These are phyloP conservation scores for Eragrostis curvula DNA, from an alignment of 176 grass and related monocot genomes.

Conservation along the genomic window DNA sequence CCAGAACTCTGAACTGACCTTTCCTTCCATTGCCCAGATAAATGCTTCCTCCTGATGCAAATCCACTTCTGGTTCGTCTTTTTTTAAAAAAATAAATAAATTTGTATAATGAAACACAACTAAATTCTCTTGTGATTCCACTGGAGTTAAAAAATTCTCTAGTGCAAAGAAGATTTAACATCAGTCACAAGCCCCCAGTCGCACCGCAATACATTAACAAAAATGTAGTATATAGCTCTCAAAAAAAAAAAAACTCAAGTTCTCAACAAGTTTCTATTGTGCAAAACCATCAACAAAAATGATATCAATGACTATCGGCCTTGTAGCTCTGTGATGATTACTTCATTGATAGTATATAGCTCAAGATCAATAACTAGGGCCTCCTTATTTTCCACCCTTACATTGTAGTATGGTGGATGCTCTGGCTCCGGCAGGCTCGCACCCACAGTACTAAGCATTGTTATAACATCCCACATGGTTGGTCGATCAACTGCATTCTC, in stretches of 20 bases:
- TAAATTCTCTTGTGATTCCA: too few relatives aligned
- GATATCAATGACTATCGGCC: neutral
- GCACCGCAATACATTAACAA: too few relatives aligned
- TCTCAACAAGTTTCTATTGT: too few relatives aligned
- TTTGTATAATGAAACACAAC: too few relatives aligned
- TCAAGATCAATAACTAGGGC: neutral
- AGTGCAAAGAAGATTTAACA: too few relatives aligned
- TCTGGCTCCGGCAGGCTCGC: neutral
- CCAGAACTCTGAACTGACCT: neutral
- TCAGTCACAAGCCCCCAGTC: too few relatives aligned
- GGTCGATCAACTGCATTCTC: neutral
- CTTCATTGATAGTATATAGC: neutral
- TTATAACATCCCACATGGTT: neutral
- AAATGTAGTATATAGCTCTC: too few relatives aligned
- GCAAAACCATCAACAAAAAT: too few relatives aligned
- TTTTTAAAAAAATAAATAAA: too few relatives aligned
- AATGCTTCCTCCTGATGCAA: neutral
- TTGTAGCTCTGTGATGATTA: neutral
- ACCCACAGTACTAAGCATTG: neutral
- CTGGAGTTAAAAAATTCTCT: too few relatives aligned
- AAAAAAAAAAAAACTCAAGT: too few relatives aligned
- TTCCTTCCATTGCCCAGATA: neutral
- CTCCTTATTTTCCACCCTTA: neutral
- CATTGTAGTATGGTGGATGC: conserved; percentile 1
- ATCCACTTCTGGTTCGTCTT: neutral